Evolutionary conservation across 108 stramenopile species (phyloP).

Genomic region (Nitzschia inconspicua): DNA sequence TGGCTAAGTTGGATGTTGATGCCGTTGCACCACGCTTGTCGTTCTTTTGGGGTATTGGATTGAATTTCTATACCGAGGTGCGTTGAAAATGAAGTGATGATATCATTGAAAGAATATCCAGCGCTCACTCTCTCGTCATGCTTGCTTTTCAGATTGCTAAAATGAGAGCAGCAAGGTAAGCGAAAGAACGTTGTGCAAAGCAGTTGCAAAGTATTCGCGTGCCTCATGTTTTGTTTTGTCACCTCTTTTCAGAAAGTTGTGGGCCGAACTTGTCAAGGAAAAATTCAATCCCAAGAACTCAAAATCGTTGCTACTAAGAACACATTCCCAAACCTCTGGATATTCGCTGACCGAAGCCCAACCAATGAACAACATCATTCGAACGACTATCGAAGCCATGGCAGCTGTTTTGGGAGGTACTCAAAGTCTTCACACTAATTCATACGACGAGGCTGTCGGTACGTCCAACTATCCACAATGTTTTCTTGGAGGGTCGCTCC

Average conservation of each 20-base stretch:
- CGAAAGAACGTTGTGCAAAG: background rate
- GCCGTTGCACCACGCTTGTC: slow-evolving; percentile 93
- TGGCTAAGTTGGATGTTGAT: slow-evolving; percentile 90
- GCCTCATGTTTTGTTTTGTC: background rate
- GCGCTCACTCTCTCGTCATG: background rate
- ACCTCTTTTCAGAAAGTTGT: slow-evolving; percentile 60
- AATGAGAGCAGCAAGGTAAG: slow-evolving; percentile 25
- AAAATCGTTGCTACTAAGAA: slow-evolving; percentile 89
- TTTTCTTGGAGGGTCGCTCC: background rate
- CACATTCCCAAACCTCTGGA: slow-evolving; percentile 96
- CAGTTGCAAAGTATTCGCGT: background rate
- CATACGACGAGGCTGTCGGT: slow-evolving; percentile 97
- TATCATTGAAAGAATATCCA: background rate
- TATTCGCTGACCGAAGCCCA: slow-evolving; percentile 96
- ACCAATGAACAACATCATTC: slow-evolving; percentile 96
- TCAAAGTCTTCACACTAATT: slow-evolving; percentile 98
- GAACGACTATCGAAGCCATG: slow-evolving; percentile 97
- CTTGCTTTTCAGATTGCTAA: slow-evolving; percentile 13
- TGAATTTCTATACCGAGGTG: slow-evolving; percentile 94
- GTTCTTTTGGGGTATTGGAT: slow-evolving; percentile 98
- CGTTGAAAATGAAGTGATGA: background rate
- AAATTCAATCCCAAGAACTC: slow-evolving; percentile 89
- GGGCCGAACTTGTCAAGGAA: slow-evolving; percentile 89
- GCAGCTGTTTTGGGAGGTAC: slow-evolving; percentile 98
- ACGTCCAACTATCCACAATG: background rate